phyloP scores from a whole-genome alignment of 1,284 basidiomycete genomes.

The Cutaneotrichosporon mucoides region DNA sequence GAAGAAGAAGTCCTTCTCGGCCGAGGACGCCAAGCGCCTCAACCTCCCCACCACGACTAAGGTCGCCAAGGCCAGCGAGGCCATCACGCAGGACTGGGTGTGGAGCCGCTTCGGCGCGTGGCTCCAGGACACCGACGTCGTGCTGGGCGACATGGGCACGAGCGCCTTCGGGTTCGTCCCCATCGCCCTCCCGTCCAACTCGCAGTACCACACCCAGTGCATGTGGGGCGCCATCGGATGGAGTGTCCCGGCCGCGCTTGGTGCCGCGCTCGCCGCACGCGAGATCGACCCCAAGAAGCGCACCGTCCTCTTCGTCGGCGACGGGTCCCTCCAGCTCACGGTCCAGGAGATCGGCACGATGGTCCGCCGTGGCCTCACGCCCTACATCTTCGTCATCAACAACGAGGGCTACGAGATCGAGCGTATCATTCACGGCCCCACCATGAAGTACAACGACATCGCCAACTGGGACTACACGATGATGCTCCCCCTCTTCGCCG shows the following conservation, averaged over 20 bases:
- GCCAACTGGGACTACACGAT: constrained; percentile 48
- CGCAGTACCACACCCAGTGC: constrained; percentile 61
- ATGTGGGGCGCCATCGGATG: constrained; percentile 46
- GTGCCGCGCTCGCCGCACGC: constrained; percentile 60
- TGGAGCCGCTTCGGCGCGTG: constrained; percentile 81
- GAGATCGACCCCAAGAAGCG: constrained; percentile 60
- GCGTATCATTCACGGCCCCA: constrained; percentile 55
- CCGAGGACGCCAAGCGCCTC: constrained; percentile 27
- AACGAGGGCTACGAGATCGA: constrained; percentile 89
- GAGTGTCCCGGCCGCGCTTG: constrained; percentile 55
- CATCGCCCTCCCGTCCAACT: constrained; percentile 60
- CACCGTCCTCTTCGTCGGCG: constrained; percentile 78
- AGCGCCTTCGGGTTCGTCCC: constrained; percentile 69
- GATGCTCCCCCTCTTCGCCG: constrained; percentile 46
- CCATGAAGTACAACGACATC: constrained; percentile 51
- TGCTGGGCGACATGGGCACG: constrained; percentile 73
- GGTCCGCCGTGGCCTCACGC: constrained; percentile 49
- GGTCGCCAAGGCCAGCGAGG: constrained; percentile 26
- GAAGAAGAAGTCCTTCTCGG: constrained; percentile 19
- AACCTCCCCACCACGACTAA: constrained; percentile 26
- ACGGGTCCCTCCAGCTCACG: constrained; percentile 53
- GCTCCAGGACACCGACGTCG: constrained; percentile 57
- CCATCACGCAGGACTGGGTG: constrained; percentile 70
- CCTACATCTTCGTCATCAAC: constrained; percentile 64
- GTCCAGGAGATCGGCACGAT: constrained; percentile 54